Base-by-base conservation (phyloP, 768 basidiomycete genomes). In the Russula sp. region DNA sequence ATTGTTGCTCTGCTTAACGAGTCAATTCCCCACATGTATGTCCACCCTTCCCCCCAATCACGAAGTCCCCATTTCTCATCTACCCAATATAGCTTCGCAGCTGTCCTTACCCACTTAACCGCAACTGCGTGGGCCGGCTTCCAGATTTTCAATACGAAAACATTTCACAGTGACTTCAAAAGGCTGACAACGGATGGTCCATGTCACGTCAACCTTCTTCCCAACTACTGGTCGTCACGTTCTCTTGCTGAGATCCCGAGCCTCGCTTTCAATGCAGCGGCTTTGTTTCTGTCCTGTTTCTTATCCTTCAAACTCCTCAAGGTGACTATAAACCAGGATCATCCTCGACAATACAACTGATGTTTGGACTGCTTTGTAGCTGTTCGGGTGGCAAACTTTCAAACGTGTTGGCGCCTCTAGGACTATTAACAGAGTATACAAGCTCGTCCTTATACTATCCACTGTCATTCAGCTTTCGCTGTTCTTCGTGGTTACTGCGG, bases 381-480 rank as follows among this genome's bases (percentile, higher is more conserved):
- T 80, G 18, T 92, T 89, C 72, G 88, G 90, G 50, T 93, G 90
- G 90, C 88, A 90, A 74, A 93, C 90, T 0, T 93, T 92, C 81
- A 90, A 90, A 74, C 87, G 89, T 62, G 84, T 92, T 57, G 90
- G 90, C 42, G 89, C 90, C 13, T 89, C 86, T 7, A 75, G 83
- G 68, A 79, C 79, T 13, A 90, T 92, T 75, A 89, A 88, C 73
- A 82, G 85, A 40, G 74, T 89, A 64, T 92, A 92, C 79, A 88
- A 84, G 73, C 76, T 85, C 53, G 85, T 90, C 61, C 79, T 91
- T 46, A 76, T 80, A 18, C 75, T 91, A 61, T 89, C 88, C 7
- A 88, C 89, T 69, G 79, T 82, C 46, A 84, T 91, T 55, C 90
- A 91, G 70, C 76, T 92, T n/a, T 83, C 85, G 26, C 66, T 89